Conservation (phyloP, 73 alveolate genomes). For the Tetrahymena borealis region DNA sequence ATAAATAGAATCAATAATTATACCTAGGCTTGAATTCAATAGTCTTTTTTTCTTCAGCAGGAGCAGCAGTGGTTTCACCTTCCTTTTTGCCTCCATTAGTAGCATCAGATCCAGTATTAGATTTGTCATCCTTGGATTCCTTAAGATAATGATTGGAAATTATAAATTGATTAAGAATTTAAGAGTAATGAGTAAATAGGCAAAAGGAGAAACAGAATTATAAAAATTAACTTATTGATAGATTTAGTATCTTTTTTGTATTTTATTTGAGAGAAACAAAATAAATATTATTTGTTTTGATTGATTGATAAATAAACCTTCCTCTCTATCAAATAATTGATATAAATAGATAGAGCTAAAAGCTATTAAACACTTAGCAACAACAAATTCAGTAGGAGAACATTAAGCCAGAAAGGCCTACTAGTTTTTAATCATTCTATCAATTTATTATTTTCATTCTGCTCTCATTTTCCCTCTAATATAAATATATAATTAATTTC, state of each 20-base stretch:
- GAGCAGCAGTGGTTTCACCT: neutral
- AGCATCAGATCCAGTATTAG: neutral
- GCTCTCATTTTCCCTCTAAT: neutral
- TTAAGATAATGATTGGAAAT: neutral
- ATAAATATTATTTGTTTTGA: too few species aligned
- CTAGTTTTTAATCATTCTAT: neutral
- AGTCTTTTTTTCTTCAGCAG: neutral
- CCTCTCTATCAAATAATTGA: too few species aligned
- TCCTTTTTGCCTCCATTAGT: neutral
- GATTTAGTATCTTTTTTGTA: neutral
- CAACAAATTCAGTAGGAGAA: slow-evolving; percentile 3
- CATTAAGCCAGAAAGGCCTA: neutral
- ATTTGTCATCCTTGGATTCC: neutral
- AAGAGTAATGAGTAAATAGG: too few species aligned
- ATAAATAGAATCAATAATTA: too few species aligned
- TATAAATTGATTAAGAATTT: neutral
- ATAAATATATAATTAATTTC: neutral
- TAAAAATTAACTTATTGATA: neutral
- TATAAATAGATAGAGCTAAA: too few species aligned
- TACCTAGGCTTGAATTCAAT: too few species aligned
- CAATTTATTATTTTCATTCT: neutral
- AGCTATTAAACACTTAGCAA: too few species aligned
- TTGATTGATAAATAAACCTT: too few species aligned
- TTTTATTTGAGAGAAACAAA: neutral
- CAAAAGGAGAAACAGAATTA: too few species aligned